phyloP scores from a whole-genome alignment of 2,329 filamentous ascomycete genomes.

The Xylaria sp. region DNA sequence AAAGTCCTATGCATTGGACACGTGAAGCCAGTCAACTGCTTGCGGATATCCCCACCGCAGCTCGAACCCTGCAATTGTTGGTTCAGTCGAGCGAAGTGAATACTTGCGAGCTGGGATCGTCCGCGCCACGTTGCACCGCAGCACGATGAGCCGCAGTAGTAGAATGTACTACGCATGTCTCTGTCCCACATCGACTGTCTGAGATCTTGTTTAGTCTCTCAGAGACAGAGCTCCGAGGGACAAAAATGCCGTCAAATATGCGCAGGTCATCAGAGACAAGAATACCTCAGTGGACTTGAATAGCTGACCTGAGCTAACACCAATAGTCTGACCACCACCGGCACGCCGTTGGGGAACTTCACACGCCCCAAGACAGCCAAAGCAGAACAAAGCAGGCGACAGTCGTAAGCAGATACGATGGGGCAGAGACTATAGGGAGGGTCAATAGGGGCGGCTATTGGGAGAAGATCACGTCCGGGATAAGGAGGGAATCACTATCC shows the following conservation, averaged over 20 bases:
- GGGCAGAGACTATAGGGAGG: neutral
- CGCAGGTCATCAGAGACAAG: neutral
- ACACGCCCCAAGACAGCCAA: neutral
- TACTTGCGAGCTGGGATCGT: constrained; percentile 16
- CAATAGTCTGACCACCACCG: constrained; percentile 35
- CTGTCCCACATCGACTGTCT: constrained; percentile 3
- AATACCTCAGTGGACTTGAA: no score
- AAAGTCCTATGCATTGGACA: constrained; percentile 14
- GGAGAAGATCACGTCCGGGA: constrained; percentile 9
- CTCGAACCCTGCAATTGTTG: constrained; percentile 18
- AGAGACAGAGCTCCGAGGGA: neutral
- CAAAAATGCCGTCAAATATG: neutral
- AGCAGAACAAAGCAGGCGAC: neutral
- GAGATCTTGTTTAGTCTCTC: neutral
- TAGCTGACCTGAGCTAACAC: neutral
- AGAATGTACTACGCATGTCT: constrained; percentile 13
- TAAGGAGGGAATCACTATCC: constrained; percentile 1
- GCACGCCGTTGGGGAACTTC: constrained; percentile 37
- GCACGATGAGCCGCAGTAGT: constrained; percentile 18
- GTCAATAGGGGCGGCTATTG: neutral
- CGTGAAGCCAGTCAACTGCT: constrained; percentile 8
- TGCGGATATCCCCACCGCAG: constrained; percentile 37
- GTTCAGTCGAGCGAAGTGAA: constrained; percentile 2
- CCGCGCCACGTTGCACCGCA: constrained; percentile 29
- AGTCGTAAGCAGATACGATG: constrained; percentile 14